These are phyloP conservation scores for Bullera alba DNA, from an alignment of 768 basidiomycete species.

Conservation along the genomic window DNA sequence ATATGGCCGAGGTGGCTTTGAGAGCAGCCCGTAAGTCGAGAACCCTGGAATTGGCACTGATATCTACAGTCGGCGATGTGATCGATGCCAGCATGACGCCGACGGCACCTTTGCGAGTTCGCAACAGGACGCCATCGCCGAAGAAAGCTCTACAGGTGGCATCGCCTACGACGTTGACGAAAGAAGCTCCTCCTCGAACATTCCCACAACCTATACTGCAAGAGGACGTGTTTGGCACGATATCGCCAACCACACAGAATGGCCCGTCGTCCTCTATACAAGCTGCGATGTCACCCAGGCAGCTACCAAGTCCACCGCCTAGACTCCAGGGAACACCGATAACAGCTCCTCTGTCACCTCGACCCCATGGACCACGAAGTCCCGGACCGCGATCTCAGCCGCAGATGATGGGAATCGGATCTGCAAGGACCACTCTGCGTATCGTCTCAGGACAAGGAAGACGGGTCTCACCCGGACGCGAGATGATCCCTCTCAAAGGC, in stretches of 20 bases:
- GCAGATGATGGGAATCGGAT: slow-evolving; percentile 4
- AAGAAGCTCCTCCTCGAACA: not conserved
- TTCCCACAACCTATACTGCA: not conserved
- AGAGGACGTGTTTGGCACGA: not conserved
- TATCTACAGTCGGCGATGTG: slow-evolving; percentile 1
- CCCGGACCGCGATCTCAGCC: slow-evolving; percentile 4
- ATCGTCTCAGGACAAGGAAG: slow-evolving; percentile 37
- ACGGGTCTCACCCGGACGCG: slow-evolving; percentile 33
- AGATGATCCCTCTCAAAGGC: slow-evolving; percentile 28
- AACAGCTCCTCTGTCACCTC: slow-evolving; percentile 12
- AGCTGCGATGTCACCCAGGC: not conserved
- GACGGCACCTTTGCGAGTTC: slow-evolving; percentile 26
- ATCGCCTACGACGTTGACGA: not conserved
- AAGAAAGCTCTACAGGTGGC: not conserved
- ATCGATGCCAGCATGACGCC: slow-evolving; percentile 3
- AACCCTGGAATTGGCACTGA: not conserved
- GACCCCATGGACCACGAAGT: slow-evolving; percentile 14
- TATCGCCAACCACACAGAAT: not conserved
- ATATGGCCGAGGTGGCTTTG: not conserved
- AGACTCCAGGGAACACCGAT: not conserved
- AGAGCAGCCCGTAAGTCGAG: slow-evolving; percentile 5
- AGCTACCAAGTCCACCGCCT: slow-evolving; percentile 2
- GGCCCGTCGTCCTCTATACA: no score
- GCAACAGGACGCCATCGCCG: slow-evolving; percentile 27
- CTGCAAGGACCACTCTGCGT: slow-evolving; percentile 27